Base-by-base conservation (phyloP, 768 basidiomycete species). In the Termitomyces sp. region DNA sequence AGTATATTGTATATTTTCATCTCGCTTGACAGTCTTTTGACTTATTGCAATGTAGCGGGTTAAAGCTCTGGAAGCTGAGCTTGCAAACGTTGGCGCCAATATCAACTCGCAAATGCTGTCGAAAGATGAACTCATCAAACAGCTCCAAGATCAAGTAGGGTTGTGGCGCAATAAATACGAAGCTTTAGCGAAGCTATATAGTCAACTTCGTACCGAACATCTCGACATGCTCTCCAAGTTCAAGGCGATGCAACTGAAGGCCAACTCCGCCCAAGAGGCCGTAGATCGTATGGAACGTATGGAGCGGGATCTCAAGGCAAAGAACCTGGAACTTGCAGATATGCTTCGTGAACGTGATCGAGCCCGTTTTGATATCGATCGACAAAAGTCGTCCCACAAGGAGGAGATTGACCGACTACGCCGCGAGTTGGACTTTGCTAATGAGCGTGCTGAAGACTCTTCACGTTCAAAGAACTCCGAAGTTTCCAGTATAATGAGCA, bases 121-220 rank as follows among this genome's bases (percentile, higher is more conserved):
- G 15, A 99, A 98, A 70, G 97, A 99, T 67, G 94, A 97, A 13
- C 75, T 98, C 64, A 96, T 98, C 70, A 87, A 86, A 66, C 93
- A 95, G 66, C 81, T 99, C 3, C 96, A 98, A 66, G 92, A 97
- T 65, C 97, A 99, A 73, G 95, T 98, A 59, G 90, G 84, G 3
- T 75, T 96, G 13, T 99, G 97, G 97, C 88, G 94, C 53, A 95
- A 92, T 76, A 99, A 99, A 72, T 99, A 99, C 70, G 97, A 99
- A 68, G 93, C 96, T 0, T 79, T 99, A 55, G 97, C 97, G 41
- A 99, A 98, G 70, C 82, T 99, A 9, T 99, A 99, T 77, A 98
- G 94, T 63, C 97, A 98, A 68, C 84, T 99, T 10, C 90, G 97
- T 51, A 90, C 92, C 29, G 97, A 98, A 67, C 97, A 99, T 72